These are phyloP conservation scores for Volvox carteri DNA, from an alignment of 163 green algal genomes.

Conservation along the genomic window DNA sequence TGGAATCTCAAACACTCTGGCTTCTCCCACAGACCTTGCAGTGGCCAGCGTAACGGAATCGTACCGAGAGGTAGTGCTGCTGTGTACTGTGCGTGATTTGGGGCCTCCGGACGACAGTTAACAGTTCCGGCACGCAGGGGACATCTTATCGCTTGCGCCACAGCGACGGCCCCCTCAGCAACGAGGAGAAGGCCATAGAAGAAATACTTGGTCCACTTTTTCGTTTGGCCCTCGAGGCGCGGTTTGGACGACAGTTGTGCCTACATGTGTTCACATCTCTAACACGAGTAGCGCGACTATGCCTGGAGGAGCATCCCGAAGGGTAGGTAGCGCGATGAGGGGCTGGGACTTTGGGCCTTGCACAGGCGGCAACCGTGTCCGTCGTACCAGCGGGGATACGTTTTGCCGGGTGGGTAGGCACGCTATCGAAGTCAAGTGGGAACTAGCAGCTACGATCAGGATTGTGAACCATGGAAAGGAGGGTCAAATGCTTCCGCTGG, in stretches of 20 bases:
- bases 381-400: too few species aligned
- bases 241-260: slow-evolving; percentile 10
- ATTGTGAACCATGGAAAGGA: too few species aligned
- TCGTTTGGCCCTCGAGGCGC: background rate
- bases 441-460: too few species aligned
- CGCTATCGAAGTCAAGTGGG: too few species aligned
- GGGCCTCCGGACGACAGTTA: background rate
- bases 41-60: background rate
- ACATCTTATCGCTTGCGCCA: background rate
- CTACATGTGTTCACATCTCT: slow-evolving; percentile 21
- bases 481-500: too few species aligned
- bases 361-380: too few species aligned
- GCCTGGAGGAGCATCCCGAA: background rate
- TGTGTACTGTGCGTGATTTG: background rate
- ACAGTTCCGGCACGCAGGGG: background rate
- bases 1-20: background rate
- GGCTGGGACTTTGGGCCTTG: too few species aligned
- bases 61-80: background rate
- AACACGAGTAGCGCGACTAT: background rate
- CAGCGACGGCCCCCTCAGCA: background rate
- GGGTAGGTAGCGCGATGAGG: background rate
- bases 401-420: too few species aligned
- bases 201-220: slow-evolving; percentile 32
- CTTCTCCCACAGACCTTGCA: background rate
- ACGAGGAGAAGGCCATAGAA: slow-evolving; percentile 26